These are phyloP conservation scores for Ophiocordyceps camponoti-rufipedis DNA, from an alignment of 2,329 filamentous ascomycete genomes.

Conservation along the genomic window DNA sequence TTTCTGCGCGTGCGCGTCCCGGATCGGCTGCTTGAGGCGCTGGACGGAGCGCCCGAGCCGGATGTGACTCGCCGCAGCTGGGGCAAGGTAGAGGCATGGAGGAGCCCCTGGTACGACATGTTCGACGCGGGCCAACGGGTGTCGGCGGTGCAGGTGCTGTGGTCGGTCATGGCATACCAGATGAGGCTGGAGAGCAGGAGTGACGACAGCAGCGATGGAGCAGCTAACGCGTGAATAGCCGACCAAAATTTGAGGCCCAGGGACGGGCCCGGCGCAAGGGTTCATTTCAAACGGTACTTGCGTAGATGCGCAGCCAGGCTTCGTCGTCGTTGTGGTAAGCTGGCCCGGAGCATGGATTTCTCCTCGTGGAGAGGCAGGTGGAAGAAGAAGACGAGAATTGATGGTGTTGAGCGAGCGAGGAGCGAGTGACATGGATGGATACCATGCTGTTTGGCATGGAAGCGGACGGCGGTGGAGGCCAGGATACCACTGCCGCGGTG, in stretches of 20 bases:
- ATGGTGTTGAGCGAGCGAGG: not conserved
- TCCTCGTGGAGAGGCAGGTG: not conserved
- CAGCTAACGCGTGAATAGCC: conserved; percentile 2
- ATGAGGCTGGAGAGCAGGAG: conserved; percentile 25
- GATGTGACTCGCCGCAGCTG: conserved; percentile 22
- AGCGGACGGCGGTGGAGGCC: not conserved
- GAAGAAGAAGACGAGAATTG: not conserved
- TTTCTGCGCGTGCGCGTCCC: conserved; percentile 42
- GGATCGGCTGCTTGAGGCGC: conserved; percentile 27
- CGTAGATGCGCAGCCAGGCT: not conserved
- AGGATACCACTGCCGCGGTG: not conserved
- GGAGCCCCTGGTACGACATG: conserved; percentile 43
- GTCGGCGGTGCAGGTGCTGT: conserved; percentile 36
- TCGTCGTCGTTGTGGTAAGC: not conserved
- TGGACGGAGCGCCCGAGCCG: conserved; percentile 26
- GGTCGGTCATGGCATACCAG: conserved; percentile 41
- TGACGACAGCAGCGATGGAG: not conserved
- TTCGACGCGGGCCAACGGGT: conserved; percentile 35
- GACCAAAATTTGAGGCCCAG: not conserved
- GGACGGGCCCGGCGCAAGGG: not conserved
- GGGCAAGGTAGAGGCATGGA: conserved; percentile 34
- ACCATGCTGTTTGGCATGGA: not conserved
- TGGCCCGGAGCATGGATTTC: not conserved
- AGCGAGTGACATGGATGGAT: not conserved
- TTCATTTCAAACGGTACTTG: not conserved